Conservation (phyloP, 148 eudicot genomes). For the Camellia granthamiana region DNA sequence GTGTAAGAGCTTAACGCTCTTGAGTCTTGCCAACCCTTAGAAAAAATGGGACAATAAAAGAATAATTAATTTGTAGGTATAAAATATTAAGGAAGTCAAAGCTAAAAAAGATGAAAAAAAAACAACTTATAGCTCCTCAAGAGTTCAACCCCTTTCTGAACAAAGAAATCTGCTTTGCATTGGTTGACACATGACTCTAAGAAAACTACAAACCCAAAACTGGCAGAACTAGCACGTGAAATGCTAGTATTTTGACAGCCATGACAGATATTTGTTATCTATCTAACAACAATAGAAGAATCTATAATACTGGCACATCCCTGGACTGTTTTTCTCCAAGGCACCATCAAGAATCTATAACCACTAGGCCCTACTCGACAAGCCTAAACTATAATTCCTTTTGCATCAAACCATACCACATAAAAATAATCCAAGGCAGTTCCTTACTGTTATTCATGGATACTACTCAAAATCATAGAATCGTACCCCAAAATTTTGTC, state of each 20-base stretch:
- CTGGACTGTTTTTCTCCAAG: background rate
- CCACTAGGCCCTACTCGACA: too few relatives aligned
- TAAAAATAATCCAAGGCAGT: too few relatives aligned
- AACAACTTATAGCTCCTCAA: background rate
- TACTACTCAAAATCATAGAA: too few relatives aligned
- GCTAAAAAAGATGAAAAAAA: background rate
- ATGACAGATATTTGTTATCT: background rate
- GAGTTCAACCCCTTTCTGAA: background rate
- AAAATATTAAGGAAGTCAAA: background rate
- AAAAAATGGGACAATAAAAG: background rate
- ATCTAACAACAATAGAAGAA: background rate
- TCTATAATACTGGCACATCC: background rate
- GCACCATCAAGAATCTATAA: background rate
- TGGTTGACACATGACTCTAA: background rate
- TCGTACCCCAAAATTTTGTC: too few relatives aligned
- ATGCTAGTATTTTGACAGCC: background rate
- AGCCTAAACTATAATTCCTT: too few relatives aligned
- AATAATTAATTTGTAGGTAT: background rate
- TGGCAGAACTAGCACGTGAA: background rate
- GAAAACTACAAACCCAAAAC: background rate
- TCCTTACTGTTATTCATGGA: too few relatives aligned
- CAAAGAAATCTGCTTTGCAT: background rate
- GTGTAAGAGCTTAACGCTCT: too few relatives aligned
- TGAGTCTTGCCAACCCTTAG: background rate
- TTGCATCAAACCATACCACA: too few relatives aligned